These are phyloP conservation scores for Cardamine resedifolia DNA, from an alignment of 345 rosid genomes.

Conservation along the genomic window DNA sequence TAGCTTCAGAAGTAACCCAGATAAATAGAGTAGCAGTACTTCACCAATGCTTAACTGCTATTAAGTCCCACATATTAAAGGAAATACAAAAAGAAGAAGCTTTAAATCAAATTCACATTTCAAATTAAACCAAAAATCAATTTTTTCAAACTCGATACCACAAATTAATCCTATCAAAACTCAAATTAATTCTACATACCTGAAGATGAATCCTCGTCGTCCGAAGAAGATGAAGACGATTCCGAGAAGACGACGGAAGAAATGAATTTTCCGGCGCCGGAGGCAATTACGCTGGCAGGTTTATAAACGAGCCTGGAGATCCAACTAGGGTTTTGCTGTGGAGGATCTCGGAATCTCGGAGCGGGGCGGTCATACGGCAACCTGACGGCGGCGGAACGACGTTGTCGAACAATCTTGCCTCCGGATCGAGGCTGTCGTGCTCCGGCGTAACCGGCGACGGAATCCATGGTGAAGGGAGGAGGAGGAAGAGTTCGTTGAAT, in stretches of 20 bases:
- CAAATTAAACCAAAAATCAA: background rate
- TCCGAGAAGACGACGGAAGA: constrained; percentile 65
- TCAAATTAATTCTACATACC: constrained; percentile 29
- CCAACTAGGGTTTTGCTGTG: constrained; percentile 76
- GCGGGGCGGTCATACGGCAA: constrained; percentile 71
- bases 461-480: constrained; percentile 31
- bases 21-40: background rate
- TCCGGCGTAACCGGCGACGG: constrained; percentile 39
- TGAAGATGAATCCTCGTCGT: constrained; percentile 50
- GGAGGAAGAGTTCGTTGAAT: constrained; percentile 27
- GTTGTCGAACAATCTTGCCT: constrained; percentile 63
- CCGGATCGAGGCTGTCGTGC: constrained; percentile 50
- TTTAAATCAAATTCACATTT: constrained; percentile 19
- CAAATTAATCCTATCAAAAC: background rate
- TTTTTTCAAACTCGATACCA: background rate
- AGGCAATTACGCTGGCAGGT: constrained; percentile 75
- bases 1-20: constrained; percentile 11
- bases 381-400: constrained; percentile 42
- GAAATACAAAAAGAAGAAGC: constrained; percentile 7
- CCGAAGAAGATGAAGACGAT: constrained; percentile 56
- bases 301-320: constrained; percentile 65
- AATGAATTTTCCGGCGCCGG: constrained; percentile 71
- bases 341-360: constrained; percentile 29
- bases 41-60: constrained; percentile 11
- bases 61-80: constrained; percentile 22